A percentile compares a stretch with the other conserved stretches of the same genome.
These are phyloP conservation scores for Prunus mume DNA, from an alignment of 306 rosid species.

Conservation along the genomic window DNA sequence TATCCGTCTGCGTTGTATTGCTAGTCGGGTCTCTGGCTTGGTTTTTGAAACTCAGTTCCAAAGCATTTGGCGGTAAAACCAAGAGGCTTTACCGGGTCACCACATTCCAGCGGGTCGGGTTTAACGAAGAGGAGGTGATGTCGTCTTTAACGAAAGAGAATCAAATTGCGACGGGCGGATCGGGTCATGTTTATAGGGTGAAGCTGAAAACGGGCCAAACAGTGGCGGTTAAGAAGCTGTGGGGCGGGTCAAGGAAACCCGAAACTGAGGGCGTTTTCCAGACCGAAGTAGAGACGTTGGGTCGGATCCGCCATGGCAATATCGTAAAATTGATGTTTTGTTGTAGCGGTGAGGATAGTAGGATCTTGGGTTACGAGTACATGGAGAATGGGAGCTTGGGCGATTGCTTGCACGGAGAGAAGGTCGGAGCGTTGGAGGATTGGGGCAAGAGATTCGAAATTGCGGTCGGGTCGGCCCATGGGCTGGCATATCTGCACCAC, in stretches of 20 bases:
- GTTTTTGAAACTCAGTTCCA: constrained; percentile 36
- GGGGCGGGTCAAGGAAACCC: constrained; percentile 32
- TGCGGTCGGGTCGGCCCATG: constrained; percentile 70
- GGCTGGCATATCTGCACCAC: constrained; percentile 74
- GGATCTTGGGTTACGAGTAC: constrained; percentile 66
- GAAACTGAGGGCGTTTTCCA: constrained; percentile 45
- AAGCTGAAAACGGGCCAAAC: constrained; percentile 51
- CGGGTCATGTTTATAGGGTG: constrained; percentile 65
- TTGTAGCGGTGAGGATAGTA: constrained; percentile 54
- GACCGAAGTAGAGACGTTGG: constrained; percentile 71
- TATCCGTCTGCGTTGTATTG: constrained; percentile 27
- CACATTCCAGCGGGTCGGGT: constrained; percentile 56
- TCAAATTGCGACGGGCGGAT: constrained; percentile 66
- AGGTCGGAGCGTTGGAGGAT: constrained; percentile 31
- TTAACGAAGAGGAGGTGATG: constrained; percentile 62
- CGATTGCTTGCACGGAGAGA: constrained; percentile 57
- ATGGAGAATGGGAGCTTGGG: constrained; percentile 82
- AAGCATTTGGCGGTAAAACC: constrained; percentile 25
- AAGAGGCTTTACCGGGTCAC: constrained; percentile 37
- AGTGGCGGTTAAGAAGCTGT: constrained; percentile 72
- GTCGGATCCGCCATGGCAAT: constrained; percentile 74
- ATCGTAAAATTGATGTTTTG: constrained; percentile 68
- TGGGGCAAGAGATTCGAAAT: constrained; percentile 52
- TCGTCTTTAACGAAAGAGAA: constrained; percentile 39
- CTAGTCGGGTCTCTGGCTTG: constrained; percentile 44